These are phyloP conservation scores for Pseudozyma pruni DNA, from an alignment of 1,284 basidiomycete species.

Conservation along the genomic window DNA sequence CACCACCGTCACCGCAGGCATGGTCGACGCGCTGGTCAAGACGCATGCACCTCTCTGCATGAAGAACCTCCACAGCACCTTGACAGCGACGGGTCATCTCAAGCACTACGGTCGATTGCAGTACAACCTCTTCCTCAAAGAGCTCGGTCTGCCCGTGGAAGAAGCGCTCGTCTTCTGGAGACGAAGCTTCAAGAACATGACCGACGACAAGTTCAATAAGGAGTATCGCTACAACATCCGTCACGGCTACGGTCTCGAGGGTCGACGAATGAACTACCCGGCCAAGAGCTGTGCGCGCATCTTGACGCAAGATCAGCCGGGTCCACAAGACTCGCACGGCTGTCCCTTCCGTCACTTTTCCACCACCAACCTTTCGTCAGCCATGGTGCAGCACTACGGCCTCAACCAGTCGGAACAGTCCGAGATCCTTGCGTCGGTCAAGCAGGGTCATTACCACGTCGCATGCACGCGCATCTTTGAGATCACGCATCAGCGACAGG, in stretches of 20 bases:
- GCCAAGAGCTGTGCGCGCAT: conserved; percentile 95
- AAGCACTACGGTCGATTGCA: conserved; percentile 93
- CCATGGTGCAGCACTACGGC: conserved; percentile 80
- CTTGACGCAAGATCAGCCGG: conserved; percentile 80
- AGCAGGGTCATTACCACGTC: conserved; percentile 87
- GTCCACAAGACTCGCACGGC: conserved; percentile 81
- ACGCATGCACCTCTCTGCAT: conserved; percentile 97
- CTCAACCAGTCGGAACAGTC: conserved; percentile 78
- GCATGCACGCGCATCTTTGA: conserved; percentile 98
- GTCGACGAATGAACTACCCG: conserved; percentile 90
- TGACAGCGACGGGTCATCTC: conserved; percentile 83
- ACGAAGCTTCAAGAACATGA: conserved; percentile 78
- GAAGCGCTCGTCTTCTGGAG: conserved; percentile 96
- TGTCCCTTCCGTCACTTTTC: conserved; percentile 95
- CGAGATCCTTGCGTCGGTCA: conserved; percentile 87
- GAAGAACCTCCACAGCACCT: conserved; percentile 85
- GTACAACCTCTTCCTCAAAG: conserved; percentile 92
- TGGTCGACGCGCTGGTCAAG: conserved; percentile 87
- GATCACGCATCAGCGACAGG: conserved; percentile 79
- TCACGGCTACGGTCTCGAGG: conserved; percentile 93
- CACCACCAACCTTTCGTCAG: conserved; percentile 82
- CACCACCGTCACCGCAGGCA: conserved; percentile 85
- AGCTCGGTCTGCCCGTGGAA: conserved; percentile 88
- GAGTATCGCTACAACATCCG: conserved; percentile 98
- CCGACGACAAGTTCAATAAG: conserved; percentile 97